Evolutionary conservation across 805 yeast species (phyloP), one percentile per base, ranked within the genome.

Genomic region (Kodamaea restingae): DNA sequence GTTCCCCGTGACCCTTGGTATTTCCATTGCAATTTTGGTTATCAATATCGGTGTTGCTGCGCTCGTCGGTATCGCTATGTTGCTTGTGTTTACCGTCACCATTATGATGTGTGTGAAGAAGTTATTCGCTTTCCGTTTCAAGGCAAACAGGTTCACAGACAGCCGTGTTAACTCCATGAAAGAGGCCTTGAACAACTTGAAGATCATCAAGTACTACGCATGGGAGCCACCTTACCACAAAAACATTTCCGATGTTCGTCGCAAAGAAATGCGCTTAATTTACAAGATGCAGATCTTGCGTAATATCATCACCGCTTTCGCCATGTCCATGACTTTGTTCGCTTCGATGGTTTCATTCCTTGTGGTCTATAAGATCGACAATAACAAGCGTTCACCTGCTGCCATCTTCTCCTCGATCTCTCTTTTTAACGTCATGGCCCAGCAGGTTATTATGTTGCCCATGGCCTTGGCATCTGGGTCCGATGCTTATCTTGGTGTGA

Each of bases 211-310:
- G 65, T 85, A 75, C 57, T 90, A 88, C 58, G 86, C 95, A 1
- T 90, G 96, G 96, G 97, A 90, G 62, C 70, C 70, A 21, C 88
- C 96, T 1, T 90, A 87, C 56, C 70, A 71, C 39, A 58, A 70
- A 7, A 65, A 73, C 39, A 73, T 90, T 22, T 54, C 76, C n/a
- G 70, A 67, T 8, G 67, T 76, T 18, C 75, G 97, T 56, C 51
- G 56, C 0, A 54, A 64, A 17, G 97, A 88, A 61, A 80, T 85
- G 74, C 49, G 53, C 4, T 65, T 69, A 37, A 73, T 90, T 44
- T 72, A 79, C 46, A 67, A 63, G 39, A 76, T 87, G 68, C 91
- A 85, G 53, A 66, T 80, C 31, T 57, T 77, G 24, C 77, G 91
- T 56, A 85, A 78, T 49, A 58, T 83, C 37, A 53, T 61, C 34